Evolutionary conservation across 495 filamentous ascomycete genomes (phyloP), one percentile per base, ranked within the genome.

Genomic region (Hypoxylon cercidicola): DNA sequence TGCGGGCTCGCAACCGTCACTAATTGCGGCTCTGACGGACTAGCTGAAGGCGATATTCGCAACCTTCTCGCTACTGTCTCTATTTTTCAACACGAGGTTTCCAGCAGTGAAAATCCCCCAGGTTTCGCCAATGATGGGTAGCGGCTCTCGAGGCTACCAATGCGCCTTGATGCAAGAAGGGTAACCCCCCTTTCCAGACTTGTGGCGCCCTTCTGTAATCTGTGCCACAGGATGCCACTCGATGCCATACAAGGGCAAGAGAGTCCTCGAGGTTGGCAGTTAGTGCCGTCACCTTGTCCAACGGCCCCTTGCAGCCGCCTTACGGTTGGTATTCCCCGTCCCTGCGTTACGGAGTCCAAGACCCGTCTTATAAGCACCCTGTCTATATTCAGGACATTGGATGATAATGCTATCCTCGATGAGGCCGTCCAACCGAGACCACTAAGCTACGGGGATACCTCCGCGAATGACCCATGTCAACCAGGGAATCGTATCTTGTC

Each of bases 21-120:
- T 30, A 21, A 2, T 56, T 49, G 43, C 47, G 41, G 58, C 53
- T 54, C 46, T 25, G n/a, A 16, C 28, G 34, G 43, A 58, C n/a
- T 49, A 61, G 57, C 63, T 62, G 47, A 57, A 46, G 41, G 25
- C 11, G 19, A 12, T 35, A 49, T 59, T 64, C 47, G 6, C 40
- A 25, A 11, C 16, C 25, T 9, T 34, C 9, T 7, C 56, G 46
- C 57, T 51, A 51, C 40, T 44, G 55, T 64, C 61, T 11, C 61
- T 64, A 64, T 68, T 64, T 68, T 58, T 46, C 40, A 57, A 69
- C 51, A 69, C 66, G 60, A 69, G 60, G n/a, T 64, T 16, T 45
- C 55, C 46, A 53, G 55, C 49, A 56, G 50, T 21, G 60, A 41
- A 46, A 51, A 69, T 60, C 60, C 55, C 56, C 55, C 16, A 18